phyloP scores from a whole-genome alignment of 106 monocot genomes.

The Iris macrosiphon region DNA sequence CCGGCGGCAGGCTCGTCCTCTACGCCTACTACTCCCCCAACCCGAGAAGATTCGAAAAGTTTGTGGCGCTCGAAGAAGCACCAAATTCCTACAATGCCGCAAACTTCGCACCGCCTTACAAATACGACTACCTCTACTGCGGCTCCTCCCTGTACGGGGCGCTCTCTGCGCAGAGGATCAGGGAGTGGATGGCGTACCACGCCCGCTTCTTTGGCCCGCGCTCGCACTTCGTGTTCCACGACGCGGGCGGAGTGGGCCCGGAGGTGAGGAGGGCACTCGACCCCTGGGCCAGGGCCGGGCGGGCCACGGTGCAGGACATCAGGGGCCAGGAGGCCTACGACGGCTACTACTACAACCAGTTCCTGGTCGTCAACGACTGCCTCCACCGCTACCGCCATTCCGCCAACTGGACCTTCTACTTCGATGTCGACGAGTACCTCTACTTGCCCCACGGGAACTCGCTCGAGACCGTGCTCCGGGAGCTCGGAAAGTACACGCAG shows the following conservation, averaged over 20 bases:
- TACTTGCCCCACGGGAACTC: slow-evolving; percentile 22
- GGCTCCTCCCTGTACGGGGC: slow-evolving; percentile 62
- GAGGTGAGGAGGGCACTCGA: slow-evolving; percentile 52
- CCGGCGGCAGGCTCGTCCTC: slow-evolving; percentile 42
- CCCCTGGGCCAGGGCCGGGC: slow-evolving; percentile 56
- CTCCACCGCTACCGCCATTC: slow-evolving; percentile 40
- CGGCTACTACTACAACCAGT: slow-evolving; percentile 84
- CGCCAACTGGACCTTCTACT: slow-evolving; percentile 69
- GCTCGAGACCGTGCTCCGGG: slow-evolving; percentile 19
- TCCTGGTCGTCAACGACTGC: slow-evolving; percentile 69
- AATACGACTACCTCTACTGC: slow-evolving; percentile 64
- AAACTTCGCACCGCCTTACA: slow-evolving; percentile 18
- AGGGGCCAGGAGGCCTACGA: slow-evolving; percentile 58
- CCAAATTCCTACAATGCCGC: slow-evolving; percentile 20
- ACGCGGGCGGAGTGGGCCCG: slow-evolving; percentile 54
- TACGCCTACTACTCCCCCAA: slow-evolving; percentile 18
- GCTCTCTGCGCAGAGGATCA: slow-evolving; percentile 45
- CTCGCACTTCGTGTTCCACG: slow-evolving; percentile 63
- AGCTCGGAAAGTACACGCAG: slow-evolving; percentile 33
- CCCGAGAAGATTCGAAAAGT: slow-evolving; percentile 20
- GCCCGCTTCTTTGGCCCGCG: slow-evolving; percentile 33
- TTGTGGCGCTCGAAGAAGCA: slow-evolving; percentile 43
- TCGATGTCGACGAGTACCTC: slow-evolving; percentile 63
- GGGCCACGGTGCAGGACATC: slow-evolving; percentile 54
- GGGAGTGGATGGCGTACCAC: slow-evolving; percentile 79